phyloP scores from a whole-genome alignment of 192 early-diverging fungal species.

The Backusella mclennaniae region DNA sequence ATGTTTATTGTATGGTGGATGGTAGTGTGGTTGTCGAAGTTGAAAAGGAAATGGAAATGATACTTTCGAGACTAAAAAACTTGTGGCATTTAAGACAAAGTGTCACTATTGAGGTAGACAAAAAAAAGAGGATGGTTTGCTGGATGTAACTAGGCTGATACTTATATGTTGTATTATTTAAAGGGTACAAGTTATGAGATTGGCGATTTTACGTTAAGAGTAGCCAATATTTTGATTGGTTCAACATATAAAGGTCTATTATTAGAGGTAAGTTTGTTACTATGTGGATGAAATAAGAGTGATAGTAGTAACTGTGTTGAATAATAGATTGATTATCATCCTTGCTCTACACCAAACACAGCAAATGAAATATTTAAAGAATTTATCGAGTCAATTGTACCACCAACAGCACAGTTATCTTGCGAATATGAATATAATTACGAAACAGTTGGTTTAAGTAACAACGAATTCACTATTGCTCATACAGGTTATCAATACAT shows the following conservation, averaged over 20 bases:
- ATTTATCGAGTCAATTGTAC: constrained; percentile 48
- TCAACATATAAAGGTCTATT: constrained; percentile 55
- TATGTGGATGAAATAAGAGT: not conserved
- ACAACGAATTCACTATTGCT: constrained; percentile 45
- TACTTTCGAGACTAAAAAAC: constrained; percentile 50
- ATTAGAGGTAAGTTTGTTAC: constrained; percentile 41
- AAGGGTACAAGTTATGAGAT: constrained; percentile 51
- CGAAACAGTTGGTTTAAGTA: constrained; percentile 48
- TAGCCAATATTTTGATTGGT: constrained; percentile 53
- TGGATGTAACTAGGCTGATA: no score
- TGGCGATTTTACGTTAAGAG: constrained; percentile 53
- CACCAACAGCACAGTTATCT: constrained; percentile 44
- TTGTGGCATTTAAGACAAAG: constrained; percentile 52
- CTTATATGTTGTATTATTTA: not conserved
- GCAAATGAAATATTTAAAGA: constrained; percentile 44
- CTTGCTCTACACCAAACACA: constrained; percentile 43
- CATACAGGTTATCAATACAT: constrained; percentile 55
- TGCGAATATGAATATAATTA: constrained; percentile 53
- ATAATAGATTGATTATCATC: constrained; percentile 51
- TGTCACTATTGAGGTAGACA: constrained; percentile 45
- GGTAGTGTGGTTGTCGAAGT: constrained; percentile 52
- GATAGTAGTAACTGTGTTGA: not conserved
- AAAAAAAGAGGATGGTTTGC: not conserved
- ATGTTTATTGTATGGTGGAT: constrained; percentile 46
- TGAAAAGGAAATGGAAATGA: constrained; percentile 48